Conservation (phyloP, 225 moss, liverwort and hornwort species). For the Ulota crispa region DNA sequence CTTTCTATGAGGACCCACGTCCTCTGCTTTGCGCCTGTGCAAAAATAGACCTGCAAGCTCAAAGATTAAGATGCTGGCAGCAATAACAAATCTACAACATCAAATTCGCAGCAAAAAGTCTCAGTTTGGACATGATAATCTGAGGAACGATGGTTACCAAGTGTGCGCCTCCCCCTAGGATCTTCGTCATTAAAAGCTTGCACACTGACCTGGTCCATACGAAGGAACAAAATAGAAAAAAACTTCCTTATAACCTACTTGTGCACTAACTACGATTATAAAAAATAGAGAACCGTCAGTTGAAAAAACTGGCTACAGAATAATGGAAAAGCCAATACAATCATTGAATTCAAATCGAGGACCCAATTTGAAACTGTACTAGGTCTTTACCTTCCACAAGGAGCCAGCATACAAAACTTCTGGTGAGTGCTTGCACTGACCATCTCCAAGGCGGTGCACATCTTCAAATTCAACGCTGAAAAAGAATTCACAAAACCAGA, state of each 20-base stretch:
- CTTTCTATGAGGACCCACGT: slow-evolving; percentile 47
- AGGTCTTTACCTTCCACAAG: slow-evolving; percentile 35
- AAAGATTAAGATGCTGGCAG: background rate
- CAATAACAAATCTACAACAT: background rate
- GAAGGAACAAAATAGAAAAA: background rate
- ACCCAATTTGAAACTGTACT: background rate
- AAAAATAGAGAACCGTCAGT: background rate
- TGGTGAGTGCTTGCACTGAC: slow-evolving; percentile 44
- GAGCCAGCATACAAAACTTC: slow-evolving; percentile 49
- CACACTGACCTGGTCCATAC: slow-evolving; percentile 39
- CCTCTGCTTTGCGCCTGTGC: slow-evolving; percentile 51
- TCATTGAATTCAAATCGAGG: background rate
- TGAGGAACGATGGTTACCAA: slow-evolving; percentile 26
- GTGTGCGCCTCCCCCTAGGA: slow-evolving; percentile 42
- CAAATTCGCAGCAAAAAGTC: background rate
- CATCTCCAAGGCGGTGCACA: slow-evolving; percentile 42
- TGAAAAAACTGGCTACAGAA: background rate
- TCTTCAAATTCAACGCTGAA: slow-evolving; percentile 45
- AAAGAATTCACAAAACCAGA: background rate
- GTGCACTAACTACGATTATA: slow-evolving; percentile 1
- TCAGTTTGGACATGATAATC: background rate
- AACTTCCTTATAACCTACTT: background rate
- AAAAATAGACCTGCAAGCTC: slow-evolving; percentile 40
- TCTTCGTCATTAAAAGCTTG: slow-evolving; percentile 51
- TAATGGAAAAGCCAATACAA: background rate